Conservation (phyloP, 2,329 filamentous ascomycete genomes). For the Cladorrhinum sp. region DNA sequence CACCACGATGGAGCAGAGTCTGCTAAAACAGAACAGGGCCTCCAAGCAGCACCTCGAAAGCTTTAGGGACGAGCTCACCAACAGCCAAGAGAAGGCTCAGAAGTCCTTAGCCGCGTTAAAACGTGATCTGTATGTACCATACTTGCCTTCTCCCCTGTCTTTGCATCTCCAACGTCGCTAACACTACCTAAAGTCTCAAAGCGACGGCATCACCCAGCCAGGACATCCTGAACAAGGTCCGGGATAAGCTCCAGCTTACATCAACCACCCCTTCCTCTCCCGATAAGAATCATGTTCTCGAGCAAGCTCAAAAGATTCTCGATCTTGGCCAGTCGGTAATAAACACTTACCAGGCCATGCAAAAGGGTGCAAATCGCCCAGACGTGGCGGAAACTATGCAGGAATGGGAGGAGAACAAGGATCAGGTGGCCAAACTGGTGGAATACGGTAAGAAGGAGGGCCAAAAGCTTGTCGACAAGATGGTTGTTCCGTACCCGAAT, state of each 20-base stretch:
- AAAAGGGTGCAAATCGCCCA: neutral
- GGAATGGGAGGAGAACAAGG: conserved; percentile 35
- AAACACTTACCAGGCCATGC: neutral
- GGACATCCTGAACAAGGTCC: neutral
- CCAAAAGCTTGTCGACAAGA: conserved; percentile 24
- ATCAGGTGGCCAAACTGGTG: conserved; percentile 33
- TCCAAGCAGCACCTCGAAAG: conserved; percentile 31
- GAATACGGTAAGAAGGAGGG: conserved; percentile 33
- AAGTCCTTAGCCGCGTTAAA: conserved; percentile 27
- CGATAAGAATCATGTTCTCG: neutral
- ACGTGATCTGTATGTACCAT: conserved; percentile 30
- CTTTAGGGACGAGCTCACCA: conserved; percentile 27
- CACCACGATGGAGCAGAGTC: conserved; percentile 29
- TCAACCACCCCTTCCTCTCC: neutral
- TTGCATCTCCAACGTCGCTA: neutral
- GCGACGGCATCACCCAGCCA: neutral
- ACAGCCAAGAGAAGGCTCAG: conserved; percentile 23
- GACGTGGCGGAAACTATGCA: neutral
- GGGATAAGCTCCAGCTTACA: neutral
- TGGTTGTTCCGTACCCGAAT: conserved; percentile 14
- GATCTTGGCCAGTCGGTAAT: neutral
- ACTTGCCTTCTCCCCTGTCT: neutral
- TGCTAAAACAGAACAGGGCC: conserved; percentile 28
- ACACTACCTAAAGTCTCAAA: neutral
- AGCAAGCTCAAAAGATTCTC: neutral